Evolutionary conservation across 2,329 filamentous ascomycete species (phyloP).

Genomic region (Lasiodiplodia hormozganensis): DNA sequence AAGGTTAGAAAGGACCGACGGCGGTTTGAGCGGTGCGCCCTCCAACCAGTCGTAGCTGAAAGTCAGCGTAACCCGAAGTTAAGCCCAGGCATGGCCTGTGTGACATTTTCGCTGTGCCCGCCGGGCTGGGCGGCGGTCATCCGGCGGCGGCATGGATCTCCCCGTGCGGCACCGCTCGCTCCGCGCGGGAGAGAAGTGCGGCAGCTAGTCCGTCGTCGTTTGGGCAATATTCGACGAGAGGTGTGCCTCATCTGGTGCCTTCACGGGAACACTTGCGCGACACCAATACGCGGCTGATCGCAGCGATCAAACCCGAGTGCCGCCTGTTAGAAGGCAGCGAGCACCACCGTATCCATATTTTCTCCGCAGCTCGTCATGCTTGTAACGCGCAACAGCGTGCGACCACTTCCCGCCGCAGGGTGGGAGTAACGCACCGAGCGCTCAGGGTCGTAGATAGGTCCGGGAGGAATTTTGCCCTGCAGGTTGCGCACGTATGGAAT

Average conservation of each 20-base stretch:
- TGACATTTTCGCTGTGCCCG: no score
- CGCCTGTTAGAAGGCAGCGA: slow-evolving; percentile 19
- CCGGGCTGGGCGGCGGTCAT: neutral
- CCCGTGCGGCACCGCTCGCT: neutral
- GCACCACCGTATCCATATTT: slow-evolving; percentile 3
- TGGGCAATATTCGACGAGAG: neutral
- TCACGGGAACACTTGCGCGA: slow-evolving; percentile 8
- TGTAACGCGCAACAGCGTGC: neutral
- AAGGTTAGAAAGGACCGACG: neutral
- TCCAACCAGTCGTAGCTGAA: neutral
- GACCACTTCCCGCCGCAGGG: neutral
- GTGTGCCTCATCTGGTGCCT: slow-evolving; percentile 5
- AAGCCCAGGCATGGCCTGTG: neutral
- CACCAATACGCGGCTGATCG: slow-evolving; percentile 6
- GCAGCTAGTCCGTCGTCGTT: no score
- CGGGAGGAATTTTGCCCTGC: no score
- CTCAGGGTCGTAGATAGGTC: no score
- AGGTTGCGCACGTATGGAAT: no score
- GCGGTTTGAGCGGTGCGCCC: neutral
- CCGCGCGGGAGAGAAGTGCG: neutral
- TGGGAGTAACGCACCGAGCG: neutral
- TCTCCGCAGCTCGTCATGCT: slow-evolving; percentile 7
- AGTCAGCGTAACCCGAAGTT: neutral
- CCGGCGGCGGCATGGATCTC: no score
- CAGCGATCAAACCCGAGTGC: slow-evolving; percentile 11